Evolutionary conservation across 2,329 filamentous ascomycete genomes (phyloP).

Genomic region (Drechslera avenae): DNA sequence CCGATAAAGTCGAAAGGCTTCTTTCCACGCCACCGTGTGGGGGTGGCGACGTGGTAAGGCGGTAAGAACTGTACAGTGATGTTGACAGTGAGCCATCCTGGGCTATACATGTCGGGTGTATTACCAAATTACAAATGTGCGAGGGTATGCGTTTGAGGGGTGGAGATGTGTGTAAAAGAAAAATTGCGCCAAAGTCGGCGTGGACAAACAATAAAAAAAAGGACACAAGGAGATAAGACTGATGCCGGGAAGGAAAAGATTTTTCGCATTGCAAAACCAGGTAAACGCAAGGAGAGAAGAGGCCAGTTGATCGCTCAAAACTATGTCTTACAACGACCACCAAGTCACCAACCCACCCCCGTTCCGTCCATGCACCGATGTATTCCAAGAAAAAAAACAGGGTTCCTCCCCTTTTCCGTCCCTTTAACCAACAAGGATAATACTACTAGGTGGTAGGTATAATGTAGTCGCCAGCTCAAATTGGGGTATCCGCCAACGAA

Average conservation of each 20-base stretch:
- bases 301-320: slow-evolving; percentile 24
- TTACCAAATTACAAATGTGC: slow-evolving; percentile 3
- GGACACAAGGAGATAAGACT: neutral
- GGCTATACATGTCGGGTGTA: slow-evolving; percentile 2
- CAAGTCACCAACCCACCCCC: slow-evolving; percentile 5
- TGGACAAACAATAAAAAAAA: neutral
- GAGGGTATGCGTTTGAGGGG: neutral
- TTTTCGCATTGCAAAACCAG: neutral
- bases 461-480: slow-evolving; percentile 41
- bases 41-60: neutral
- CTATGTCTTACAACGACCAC: slow-evolving; percentile 20
- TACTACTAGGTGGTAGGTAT: slow-evolving; percentile 15
- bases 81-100: slow-evolving; percentile 5
- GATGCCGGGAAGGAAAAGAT: slow-evolving; percentile 5
- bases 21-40: too few species aligned
- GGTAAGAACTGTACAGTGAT: slow-evolving; percentile 1
- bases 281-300: slow-evolving; percentile 4
- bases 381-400: slow-evolving; percentile 11
- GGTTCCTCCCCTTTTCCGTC: slow-evolving; percentile 6
- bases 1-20: neutral
- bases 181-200: neutral
- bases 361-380: slow-evolving; percentile 14
- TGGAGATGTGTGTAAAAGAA: neutral
- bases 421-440: slow-evolving; percentile 26
- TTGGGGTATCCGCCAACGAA: slow-evolving; percentile 44